Conservation (phyloP, 768 basidiomycete genomes). For the Amanita jacksonii region DNA sequence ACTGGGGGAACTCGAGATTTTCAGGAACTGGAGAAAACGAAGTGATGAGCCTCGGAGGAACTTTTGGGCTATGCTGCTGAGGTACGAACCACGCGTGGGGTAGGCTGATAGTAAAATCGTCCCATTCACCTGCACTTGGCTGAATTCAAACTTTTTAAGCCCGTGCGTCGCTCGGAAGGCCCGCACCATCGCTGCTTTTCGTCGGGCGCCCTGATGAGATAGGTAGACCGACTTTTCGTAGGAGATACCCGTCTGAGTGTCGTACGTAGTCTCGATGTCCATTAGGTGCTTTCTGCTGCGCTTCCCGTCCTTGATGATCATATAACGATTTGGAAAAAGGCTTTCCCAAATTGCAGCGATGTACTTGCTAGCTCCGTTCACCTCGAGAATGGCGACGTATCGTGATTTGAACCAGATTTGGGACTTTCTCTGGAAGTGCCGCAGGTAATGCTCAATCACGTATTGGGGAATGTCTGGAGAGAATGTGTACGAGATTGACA, state of each 20-base stretch:
- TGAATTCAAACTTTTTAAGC: no score
- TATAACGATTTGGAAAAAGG: background rate
- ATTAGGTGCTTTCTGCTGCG: background rate
- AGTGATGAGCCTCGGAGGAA: background rate
- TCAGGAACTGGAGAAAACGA: background rate
- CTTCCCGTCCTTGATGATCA: slow-evolving; percentile 1
- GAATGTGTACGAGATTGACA: slow-evolving; percentile 4
- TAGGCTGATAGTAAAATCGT: no score
- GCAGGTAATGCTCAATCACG: background rate
- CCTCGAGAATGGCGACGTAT: background rate
- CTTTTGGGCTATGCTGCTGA: background rate
- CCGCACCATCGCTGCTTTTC: background rate
- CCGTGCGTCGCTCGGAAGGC: no score
- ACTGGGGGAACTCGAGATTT: background rate
- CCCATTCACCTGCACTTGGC: no score
- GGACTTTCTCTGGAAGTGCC: background rate
- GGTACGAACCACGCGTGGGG: no score
- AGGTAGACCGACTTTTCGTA: background rate
- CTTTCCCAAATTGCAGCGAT: slow-evolving; percentile 7
- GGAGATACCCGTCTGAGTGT: background rate
- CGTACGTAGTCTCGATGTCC: background rate
- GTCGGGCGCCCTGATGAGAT: background rate
- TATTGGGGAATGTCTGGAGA: background rate
- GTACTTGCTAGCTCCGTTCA: slow-evolving; percentile 2
- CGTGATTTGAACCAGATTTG: background rate